phyloP scores from a whole-genome alignment of 1,139 yeast species.

The Blastobotrys apis region DNA sequence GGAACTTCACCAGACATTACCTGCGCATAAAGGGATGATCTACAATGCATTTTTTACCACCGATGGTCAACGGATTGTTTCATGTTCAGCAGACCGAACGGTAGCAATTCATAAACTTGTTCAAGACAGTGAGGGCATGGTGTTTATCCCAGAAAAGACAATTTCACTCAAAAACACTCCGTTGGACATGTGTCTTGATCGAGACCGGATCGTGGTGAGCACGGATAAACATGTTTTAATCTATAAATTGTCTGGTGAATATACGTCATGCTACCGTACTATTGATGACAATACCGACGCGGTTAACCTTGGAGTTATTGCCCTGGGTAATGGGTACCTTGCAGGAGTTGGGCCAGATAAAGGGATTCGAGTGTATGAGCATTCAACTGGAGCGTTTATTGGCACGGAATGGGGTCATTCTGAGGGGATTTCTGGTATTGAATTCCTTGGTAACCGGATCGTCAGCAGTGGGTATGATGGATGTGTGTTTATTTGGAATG shows the following conservation, averaged over 20 bases:
- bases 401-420: slow-evolving; percentile 64
- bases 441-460: slow-evolving; percentile 26
- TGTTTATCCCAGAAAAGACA: slow-evolving; percentile 42
- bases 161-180: slow-evolving; percentile 52
- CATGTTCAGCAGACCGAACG: slow-evolving; percentile 58
- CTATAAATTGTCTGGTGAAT: slow-evolving; percentile 42
- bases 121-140: slow-evolving; percentile 19
- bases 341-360: slow-evolving; percentile 54
- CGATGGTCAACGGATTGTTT: slow-evolving; percentile 39
- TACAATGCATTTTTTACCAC: slow-evolving; percentile 36
- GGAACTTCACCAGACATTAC: slow-evolving; percentile 54
- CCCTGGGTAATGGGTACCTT: slow-evolving; percentile 27
- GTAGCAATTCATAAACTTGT: slow-evolving; percentile 48
- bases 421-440: slow-evolving; percentile 48
- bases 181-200: slow-evolving; percentile 32
- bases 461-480: slow-evolving; percentile 32
- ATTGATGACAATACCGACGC: slow-evolving; percentile 24
- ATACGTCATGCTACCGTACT: slow-evolving; percentile 40
- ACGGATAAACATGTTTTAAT: slow-evolving; percentile 48
- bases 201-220: slow-evolving; percentile 43
- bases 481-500: slow-evolving; percentile 29
- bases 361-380: slow-evolving; percentile 50
- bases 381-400: slow-evolving; percentile 43
- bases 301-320: slow-evolving; percentile 27
- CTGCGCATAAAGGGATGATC: slow-evolving; percentile 55